These are phyloP conservation scores for Euphrasia confusa DNA, from an alignment of 257 asterid species.

Conservation along the genomic window DNA sequence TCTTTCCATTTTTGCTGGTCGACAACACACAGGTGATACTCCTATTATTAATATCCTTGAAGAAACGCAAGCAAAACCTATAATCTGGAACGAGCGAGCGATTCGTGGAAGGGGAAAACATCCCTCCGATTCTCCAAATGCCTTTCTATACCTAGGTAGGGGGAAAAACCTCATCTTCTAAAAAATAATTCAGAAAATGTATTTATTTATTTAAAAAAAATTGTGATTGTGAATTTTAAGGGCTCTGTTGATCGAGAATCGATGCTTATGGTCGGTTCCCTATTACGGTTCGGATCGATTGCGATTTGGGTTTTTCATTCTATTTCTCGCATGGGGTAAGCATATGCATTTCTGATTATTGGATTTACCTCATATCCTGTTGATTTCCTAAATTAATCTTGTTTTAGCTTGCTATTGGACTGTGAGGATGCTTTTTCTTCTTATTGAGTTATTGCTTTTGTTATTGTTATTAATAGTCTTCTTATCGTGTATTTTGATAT, in stretches of 20 bases:
- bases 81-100: constrained; percentile 18
- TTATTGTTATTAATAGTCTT: too few relatives aligned
- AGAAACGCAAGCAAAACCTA: constrained; percentile 19
- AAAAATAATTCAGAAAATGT: not conserved
- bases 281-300: constrained; percentile 54
- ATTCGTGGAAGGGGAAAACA: constrained; percentile 22
- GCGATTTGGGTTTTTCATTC: constrained; percentile 52
- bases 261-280: constrained; percentile 55
- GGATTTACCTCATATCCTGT: not conserved
- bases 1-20: not conserved
- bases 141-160: constrained; percentile 28
- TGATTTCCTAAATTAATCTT: not conserved
- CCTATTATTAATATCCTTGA: not conserved
- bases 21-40: constrained; percentile 1
- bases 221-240: constrained; percentile 25
- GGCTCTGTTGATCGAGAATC: constrained; percentile 29
- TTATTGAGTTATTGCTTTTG: too few relatives aligned
- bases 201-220: not conserved
- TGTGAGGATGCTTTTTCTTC: too few relatives aligned
- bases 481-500: not conserved
- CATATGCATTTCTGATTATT: constrained; percentile 20
- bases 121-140: constrained; percentile 22
- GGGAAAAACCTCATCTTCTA: not conserved
- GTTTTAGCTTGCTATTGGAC: not conserved
- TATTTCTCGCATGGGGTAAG: constrained; percentile 82